Conservation (phyloP, 192 early-diverging fungal species). For the Coemansia furcata region DNA sequence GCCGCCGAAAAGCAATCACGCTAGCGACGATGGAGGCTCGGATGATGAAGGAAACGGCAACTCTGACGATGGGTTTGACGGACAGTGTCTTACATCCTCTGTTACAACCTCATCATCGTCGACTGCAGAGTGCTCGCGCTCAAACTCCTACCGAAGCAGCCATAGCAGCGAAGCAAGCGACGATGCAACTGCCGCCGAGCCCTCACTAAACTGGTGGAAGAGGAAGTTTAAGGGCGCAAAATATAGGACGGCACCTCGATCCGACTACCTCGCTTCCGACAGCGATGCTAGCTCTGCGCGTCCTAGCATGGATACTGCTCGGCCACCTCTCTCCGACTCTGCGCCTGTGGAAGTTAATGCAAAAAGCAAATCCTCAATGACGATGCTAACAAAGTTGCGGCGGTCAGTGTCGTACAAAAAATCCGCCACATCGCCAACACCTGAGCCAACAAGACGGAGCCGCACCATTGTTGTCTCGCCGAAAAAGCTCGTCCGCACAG, state of each 20-base stretch:
- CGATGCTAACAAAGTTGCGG: constrained; percentile 37
- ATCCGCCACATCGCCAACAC: neutral
- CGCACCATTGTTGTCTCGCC: constrained; percentile 2
- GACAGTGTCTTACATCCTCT: constrained; percentile 18
- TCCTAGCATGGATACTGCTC: neutral
- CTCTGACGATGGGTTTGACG: constrained; percentile 44
- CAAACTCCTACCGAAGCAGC: constrained; percentile 34
- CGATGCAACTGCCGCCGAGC: constrained; percentile 29
- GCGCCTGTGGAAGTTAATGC: neutral
- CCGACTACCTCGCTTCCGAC: neutral
- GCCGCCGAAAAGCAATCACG: neutral
- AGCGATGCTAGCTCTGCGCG: neutral
- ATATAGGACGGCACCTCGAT: constrained; percentile 1
- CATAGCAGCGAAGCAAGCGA: constrained; percentile 29
- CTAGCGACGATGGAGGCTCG: constrained; percentile 16
- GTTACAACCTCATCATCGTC: constrained; percentile 22
- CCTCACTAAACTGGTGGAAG: constrained; percentile 44
- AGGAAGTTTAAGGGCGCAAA: constrained; percentile 19
- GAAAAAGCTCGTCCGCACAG: constrained; percentile 9
- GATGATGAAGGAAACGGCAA: constrained; percentile 16
- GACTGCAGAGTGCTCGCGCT: constrained; percentile 45
- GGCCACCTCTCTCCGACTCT: neutral
- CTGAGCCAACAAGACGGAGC: constrained; percentile 4
- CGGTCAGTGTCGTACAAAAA: constrained; percentile 32
- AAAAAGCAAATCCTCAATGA: neutral